These are phyloP conservation scores for Trifolium repens DNA, from an alignment of 306 rosid genomes.

Conservation along the genomic window DNA sequence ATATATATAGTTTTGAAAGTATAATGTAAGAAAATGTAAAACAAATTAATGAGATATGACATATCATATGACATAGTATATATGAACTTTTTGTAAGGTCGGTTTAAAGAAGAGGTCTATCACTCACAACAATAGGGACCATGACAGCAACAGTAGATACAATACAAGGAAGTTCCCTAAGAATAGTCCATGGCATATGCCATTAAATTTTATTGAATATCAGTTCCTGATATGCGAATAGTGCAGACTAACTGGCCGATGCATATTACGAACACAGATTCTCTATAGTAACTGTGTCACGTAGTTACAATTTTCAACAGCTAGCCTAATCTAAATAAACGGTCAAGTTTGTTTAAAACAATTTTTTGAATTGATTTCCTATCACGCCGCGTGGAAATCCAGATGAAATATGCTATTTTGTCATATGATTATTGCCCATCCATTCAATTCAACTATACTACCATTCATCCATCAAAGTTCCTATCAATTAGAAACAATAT, in stretches of 20 bases:
- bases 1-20: neutral
- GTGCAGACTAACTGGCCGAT: conserved; percentile 26
- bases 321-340: too few relatives aligned
- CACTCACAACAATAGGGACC: conserved; percentile 1
- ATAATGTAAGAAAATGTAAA: neutral
- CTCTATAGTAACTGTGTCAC: too few relatives aligned
- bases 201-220: conserved; percentile 30
- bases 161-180: conserved; percentile 37
- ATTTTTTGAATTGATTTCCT: too few relatives aligned
- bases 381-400: too few relatives aligned
- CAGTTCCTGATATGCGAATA: conserved; percentile 26
- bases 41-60: conserved; percentile 14
- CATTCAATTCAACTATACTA: too few relatives aligned
- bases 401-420: too few relatives aligned
- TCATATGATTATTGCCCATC: too few relatives aligned
- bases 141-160: conserved; percentile 14
- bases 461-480: too few relatives aligned
- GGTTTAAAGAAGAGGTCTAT: neutral
- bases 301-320: too few relatives aligned
- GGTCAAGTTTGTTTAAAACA: too few relatives aligned
- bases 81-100: neutral
- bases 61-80: neutral
- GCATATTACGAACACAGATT: too few relatives aligned
- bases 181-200: conserved; percentile 53
- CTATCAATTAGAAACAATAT: too few relatives aligned